Conservation (phyloP, 1,139 yeast species). For the Taphrina populina region DNA sequence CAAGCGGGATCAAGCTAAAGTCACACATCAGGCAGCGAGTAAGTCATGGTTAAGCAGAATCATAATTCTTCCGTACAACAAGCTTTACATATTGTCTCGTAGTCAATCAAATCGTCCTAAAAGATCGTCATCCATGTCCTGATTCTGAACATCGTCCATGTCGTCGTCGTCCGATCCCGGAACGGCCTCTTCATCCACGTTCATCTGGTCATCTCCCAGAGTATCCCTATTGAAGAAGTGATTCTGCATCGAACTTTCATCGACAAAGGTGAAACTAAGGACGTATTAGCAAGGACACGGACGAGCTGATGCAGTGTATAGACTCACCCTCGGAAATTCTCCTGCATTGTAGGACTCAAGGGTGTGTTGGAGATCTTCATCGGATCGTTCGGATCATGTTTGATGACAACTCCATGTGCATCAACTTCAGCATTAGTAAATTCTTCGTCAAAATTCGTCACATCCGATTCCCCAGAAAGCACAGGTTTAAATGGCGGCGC, state of each 20-base stretch:
- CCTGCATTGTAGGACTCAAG: conserved; percentile 89
- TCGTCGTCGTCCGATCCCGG: conserved; percentile 30
- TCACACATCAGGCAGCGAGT: too few relatives aligned
- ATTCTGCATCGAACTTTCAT: conserved; percentile 26
- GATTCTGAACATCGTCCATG: conserved; percentile 23
- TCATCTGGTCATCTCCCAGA: conserved; percentile 15
- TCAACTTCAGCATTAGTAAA: conserved; percentile 90
- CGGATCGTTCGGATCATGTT: conserved; percentile 52
- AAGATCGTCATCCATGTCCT: conserved; percentile 26
- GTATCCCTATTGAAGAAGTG: conserved; percentile 25
- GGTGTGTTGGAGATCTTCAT: conserved; percentile 71
- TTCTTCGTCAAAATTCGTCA: conserved; percentile 95
- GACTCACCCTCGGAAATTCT: conserved; percentile 76
- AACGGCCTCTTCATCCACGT: conserved; percentile 25
- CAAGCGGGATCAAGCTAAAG: too few relatives aligned
- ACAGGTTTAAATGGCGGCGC: conserved; percentile 98
- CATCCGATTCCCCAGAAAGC: conserved; percentile 83
- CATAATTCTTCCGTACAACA: conserved; percentile 1
- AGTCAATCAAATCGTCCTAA: conserved; percentile 26
- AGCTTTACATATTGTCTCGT: conserved; percentile 1
- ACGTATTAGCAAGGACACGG: not conserved
- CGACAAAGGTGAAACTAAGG: conserved; percentile 23
- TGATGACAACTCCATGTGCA: conserved; percentile 43
- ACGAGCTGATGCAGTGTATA: not conserved
- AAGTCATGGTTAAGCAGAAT: too few relatives aligned